Percentiles rank a stretch among this genome's conserved stretches.
Evolutionary conservation across 2,329 filamentous ascomycete genomes (phyloP).

Genomic region (Chrysoporthe cubensis): DNA sequence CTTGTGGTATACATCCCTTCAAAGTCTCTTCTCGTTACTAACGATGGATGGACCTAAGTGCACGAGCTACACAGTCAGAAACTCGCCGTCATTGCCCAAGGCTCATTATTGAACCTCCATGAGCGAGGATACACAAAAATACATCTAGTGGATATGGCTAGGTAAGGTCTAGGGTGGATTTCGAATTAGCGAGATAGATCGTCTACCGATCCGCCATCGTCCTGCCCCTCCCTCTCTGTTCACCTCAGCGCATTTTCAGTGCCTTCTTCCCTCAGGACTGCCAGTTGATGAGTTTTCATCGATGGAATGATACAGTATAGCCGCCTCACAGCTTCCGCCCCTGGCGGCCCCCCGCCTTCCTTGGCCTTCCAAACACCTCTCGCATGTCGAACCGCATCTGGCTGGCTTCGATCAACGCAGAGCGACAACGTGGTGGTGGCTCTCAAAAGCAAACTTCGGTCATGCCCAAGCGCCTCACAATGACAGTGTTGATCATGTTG

Average conservation of each 20-base stretch:
- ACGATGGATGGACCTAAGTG: not conserved
- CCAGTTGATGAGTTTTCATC: not conserved
- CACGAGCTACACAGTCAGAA: not conserved
- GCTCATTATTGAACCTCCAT: not conserved
- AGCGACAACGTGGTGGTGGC: not conserved
- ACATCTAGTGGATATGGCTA: no score
- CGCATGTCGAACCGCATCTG: not conserved
- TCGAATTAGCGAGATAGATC: not conserved
- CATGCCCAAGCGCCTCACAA: not conserved
- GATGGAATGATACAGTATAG: not conserved
- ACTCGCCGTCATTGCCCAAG: no score
- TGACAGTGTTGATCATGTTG: not conserved
- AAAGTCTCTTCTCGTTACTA: not conserved
- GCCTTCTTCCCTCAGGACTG: not conserved
- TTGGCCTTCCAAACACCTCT: not conserved
- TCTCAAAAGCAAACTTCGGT: not conserved
- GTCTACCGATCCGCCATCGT: not conserved
- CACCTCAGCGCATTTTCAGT: not conserved
- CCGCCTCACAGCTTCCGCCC: not conserved
- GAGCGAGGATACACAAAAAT: not conserved
- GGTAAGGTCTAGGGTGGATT: not conserved
- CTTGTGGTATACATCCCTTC: not conserved
- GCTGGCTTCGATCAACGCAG: not conserved
- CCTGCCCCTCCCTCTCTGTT: not conserved
- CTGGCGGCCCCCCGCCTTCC: no score